Evolutionary conservation across 192 early-diverging fungal species (phyloP).

Genomic region (Spizellomyces sp.): DNA sequence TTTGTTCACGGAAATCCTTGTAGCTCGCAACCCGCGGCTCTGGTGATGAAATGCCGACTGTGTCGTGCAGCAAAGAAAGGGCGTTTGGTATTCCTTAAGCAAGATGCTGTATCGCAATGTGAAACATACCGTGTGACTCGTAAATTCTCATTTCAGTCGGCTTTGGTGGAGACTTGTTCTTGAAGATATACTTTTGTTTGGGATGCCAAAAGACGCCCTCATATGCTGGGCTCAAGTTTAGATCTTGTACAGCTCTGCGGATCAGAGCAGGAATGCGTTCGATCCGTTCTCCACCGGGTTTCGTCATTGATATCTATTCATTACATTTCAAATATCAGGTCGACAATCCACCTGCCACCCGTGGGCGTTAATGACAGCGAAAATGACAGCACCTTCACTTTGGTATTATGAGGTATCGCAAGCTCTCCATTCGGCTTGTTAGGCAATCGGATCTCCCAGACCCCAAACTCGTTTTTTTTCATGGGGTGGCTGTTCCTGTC

Average conservation of each 20-base stretch:
- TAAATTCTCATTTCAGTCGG: constrained; percentile 79
- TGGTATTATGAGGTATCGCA: constrained; percentile 82
- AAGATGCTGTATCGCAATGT: not conserved
- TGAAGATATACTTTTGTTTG: constrained; percentile 71
- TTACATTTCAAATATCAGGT: constrained; percentile 1
- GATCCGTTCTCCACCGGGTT: constrained; percentile 72
- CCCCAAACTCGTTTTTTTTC: constrained; percentile 80
- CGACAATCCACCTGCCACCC: no score
- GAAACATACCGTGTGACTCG: constrained; percentile 85
- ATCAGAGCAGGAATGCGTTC: constrained; percentile 92
- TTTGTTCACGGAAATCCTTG: constrained; percentile 84
- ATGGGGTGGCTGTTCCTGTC: constrained; percentile 72
- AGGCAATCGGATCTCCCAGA: constrained; percentile 75
- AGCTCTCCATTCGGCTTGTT: constrained; percentile 60
- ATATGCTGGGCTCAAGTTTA: constrained; percentile 78
- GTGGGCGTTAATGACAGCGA: not conserved
- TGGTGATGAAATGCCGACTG: constrained; percentile 89
- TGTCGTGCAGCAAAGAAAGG: not conserved
- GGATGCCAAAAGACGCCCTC: constrained; percentile 97
- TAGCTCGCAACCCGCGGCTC: constrained; percentile 84
- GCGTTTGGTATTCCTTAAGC: no score
- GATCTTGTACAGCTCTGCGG: constrained; percentile 81
- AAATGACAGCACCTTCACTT: constrained; percentile 72
- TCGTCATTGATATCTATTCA: constrained; percentile 72
- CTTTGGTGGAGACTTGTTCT: constrained; percentile 71